Evolutionary conservation across 2,329 filamentous ascomycete species (phyloP).

Genomic region (Reticulascus tulasneorum): DNA sequence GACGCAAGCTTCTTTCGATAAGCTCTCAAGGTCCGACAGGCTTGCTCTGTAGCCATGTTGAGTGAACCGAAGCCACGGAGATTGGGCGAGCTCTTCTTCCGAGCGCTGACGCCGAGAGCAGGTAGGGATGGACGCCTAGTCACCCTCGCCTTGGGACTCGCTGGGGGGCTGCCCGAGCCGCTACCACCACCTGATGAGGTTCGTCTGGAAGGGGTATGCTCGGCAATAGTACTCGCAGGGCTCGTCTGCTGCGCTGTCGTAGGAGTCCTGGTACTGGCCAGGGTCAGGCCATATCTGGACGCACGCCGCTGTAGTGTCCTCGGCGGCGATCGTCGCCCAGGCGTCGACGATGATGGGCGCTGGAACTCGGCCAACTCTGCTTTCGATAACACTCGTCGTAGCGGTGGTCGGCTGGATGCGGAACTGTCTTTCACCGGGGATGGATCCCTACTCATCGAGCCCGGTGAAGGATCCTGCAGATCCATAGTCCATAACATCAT

Average conservation of each 20-base stretch:
- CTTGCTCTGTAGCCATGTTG: slow-evolving; percentile 61
- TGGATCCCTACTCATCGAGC: slow-evolving; percentile 44
- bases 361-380: slow-evolving; percentile 81
- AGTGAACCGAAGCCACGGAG: slow-evolving; percentile 51
- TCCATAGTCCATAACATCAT: slow-evolving; percentile 74
- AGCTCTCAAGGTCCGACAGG: slow-evolving; percentile 56
- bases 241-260: slow-evolving; percentile 34
- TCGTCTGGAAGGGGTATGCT: slow-evolving; percentile 45
- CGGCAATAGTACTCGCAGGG: slow-evolving; percentile 35
- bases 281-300: slow-evolving; percentile 45
- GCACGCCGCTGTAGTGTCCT: slow-evolving; percentile 50
- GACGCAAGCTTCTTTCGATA: slow-evolving; percentile 61
- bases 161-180: slow-evolving; percentile 43
- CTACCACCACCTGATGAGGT: slow-evolving; percentile 41
- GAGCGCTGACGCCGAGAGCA: slow-evolving; percentile 37
- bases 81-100: slow-evolving; percentile 48
- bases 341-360: slow-evolving; percentile 41
- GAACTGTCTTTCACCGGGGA: slow-evolving; percentile 49
- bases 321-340: slow-evolving; percentile 52
- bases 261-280: slow-evolving; percentile 30
- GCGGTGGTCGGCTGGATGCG: slow-evolving; percentile 62
- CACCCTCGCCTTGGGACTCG: slow-evolving; percentile 44
- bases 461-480: slow-evolving; percentile 38
- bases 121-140: slow-evolving; percentile 52
- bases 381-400: slow-evolving; percentile 82